Evolutionary conservation across 2,329 filamentous ascomycete genomes (phyloP).

Genomic region (Triangularia verruculosa): DNA sequence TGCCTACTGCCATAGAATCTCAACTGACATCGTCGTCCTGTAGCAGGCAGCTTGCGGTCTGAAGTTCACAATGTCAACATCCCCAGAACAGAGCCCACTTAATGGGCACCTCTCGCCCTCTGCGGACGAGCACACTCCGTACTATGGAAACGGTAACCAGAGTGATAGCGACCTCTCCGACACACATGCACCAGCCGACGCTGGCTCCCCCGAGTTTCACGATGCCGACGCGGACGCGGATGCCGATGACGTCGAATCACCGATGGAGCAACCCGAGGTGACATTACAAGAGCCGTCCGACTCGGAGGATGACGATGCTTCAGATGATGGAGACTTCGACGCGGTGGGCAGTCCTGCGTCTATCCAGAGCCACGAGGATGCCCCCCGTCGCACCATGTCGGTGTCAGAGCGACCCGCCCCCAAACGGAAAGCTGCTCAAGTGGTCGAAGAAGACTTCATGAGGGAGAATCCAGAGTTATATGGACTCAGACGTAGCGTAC

Average conservation of each 20-base stretch:
- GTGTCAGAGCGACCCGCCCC: slow-evolving; percentile 58
- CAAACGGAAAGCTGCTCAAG: slow-evolving; percentile 66
- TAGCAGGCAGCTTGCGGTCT: slow-evolving; percentile 61
- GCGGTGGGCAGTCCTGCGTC: slow-evolving; percentile 60
- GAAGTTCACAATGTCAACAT: slow-evolving; percentile 62
- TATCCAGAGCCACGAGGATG: slow-evolving; percentile 44
- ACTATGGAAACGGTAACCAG: slow-evolving; percentile 44
- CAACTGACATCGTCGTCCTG: slow-evolving; percentile 48
- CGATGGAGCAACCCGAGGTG: slow-evolving; percentile 38
- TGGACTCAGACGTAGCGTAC: slow-evolving; percentile 86
- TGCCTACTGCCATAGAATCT: slow-evolving; percentile 28
- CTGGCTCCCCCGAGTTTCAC: slow-evolving; percentile 39
- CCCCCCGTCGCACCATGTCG: slow-evolving; percentile 62
- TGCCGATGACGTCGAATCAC: slow-evolving; percentile 28
- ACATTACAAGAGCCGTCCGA: slow-evolving; percentile 45
- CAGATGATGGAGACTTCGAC: slow-evolving; percentile 73
- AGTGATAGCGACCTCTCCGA: slow-evolving; percentile 79
- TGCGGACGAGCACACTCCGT: slow-evolving; percentile 43
- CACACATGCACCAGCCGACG: slow-evolving; percentile 48
- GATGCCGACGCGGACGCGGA: slow-evolving; percentile 3
- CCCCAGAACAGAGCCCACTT: slow-evolving; percentile 58
- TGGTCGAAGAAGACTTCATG: slow-evolving; percentile 79
- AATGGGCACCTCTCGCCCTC: slow-evolving; percentile 64
- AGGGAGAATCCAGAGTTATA: slow-evolving; percentile 91
- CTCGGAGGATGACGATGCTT: slow-evolving; percentile 53